phyloP scores from a whole-genome alignment of 148 eudicot genomes.

The Beta vulgaris region DNA sequence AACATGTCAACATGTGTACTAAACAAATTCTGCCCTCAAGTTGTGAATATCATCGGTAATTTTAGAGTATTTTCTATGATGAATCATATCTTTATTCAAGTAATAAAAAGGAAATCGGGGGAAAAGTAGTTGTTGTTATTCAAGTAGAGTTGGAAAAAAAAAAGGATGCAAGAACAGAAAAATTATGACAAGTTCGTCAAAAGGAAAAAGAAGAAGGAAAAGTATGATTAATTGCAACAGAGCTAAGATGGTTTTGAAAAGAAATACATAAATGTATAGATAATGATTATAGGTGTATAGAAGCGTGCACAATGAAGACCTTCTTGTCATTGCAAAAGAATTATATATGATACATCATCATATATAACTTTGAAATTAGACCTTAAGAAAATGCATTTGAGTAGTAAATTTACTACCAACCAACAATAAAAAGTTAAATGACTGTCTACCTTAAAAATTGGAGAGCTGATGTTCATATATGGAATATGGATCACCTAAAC shows the following conservation, averaged over 20 bases:
- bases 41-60: too few species aligned
- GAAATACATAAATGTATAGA: slow-evolving; percentile 8
- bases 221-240: not conserved
- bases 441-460: slow-evolving; percentile 8
- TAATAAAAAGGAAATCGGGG: not conserved
- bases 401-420: not conserved
- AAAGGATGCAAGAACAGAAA: too few species aligned
- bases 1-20: too few species aligned
- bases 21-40: too few species aligned
- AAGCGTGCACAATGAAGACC: slow-evolving; percentile 28
- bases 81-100: not conserved
- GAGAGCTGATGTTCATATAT: slow-evolving; percentile 4
- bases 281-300: slow-evolving; percentile 28
- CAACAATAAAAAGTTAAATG: slow-evolving; percentile 18
- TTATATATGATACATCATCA: slow-evolving; percentile 2
- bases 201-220: not conserved
- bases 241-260: not conserved
- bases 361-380: slow-evolving; percentile 13
- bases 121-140: not conserved
- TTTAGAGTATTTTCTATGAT: too few species aligned
- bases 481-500: slow-evolving; percentile 21
- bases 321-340: slow-evolving; percentile 20
- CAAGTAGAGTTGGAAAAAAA: not conserved
- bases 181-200: not conserved
- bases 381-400: not conserved